Evolutionary conservation across 768 basidiomycete species (phyloP).

Genomic region (Boletus reticuloceps): DNA sequence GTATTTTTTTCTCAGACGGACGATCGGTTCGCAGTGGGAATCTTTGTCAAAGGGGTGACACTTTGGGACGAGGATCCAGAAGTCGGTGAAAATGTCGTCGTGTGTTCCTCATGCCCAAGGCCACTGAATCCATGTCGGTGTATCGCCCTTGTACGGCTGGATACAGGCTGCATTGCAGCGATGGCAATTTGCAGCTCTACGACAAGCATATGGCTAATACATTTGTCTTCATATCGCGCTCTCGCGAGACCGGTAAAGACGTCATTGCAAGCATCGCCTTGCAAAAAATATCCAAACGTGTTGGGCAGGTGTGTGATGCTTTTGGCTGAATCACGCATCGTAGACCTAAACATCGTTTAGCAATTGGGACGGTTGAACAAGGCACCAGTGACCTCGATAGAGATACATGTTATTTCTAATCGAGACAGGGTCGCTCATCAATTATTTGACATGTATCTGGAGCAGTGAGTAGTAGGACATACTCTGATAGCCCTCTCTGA

Average conservation of each 20-base stretch:
- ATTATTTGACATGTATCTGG: conserved; percentile 65
- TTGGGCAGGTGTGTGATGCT: conserved; percentile 43
- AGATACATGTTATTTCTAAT: conserved; percentile 70
- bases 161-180: conserved; percentile 55
- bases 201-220: conserved; percentile 51
- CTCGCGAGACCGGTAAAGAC: conserved; percentile 43
- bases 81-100: conserved; percentile 56
- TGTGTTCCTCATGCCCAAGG: conserved; percentile 57
- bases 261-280: conserved; percentile 59
- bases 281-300: conserved; percentile 54
- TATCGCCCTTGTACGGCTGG: conserved; percentile 51
- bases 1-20: conserved; percentile 43
- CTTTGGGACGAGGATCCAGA: conserved; percentile 59
- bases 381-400: conserved; percentile 49
- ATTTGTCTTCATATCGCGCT: conserved; percentile 55
- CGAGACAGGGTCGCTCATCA: conserved; percentile 64
- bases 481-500: not conserved
- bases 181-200: conserved; percentile 58
- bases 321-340: not conserved
- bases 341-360: conserved; percentile 29
- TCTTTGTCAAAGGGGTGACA: conserved; percentile 61
- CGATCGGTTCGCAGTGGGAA: conserved; percentile 56
- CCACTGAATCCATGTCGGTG: conserved; percentile 45
- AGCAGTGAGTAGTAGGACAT: conserved; percentile 57
- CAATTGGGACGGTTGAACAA: conserved; percentile 60